These are phyloP conservation scores for Phytophthora tentaculata DNA, from an alignment of 352 stramenopile genomes.

Conservation along the genomic window DNA sequence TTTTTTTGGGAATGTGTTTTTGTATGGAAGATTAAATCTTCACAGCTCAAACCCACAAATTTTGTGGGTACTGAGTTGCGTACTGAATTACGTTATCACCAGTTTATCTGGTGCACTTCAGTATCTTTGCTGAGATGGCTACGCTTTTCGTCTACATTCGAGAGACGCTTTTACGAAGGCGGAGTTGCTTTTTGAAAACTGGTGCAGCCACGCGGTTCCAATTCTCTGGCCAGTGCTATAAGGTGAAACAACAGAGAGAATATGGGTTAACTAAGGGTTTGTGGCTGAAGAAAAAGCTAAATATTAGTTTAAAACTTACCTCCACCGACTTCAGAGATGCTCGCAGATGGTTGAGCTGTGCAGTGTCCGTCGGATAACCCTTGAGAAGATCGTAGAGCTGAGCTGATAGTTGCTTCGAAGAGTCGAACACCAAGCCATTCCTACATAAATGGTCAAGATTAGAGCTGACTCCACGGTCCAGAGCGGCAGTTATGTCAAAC, in stretches of 20 bases:
- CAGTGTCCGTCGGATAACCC: slow-evolving; percentile 53
- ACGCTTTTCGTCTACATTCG: background rate
- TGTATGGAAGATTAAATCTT: slow-evolving; percentile 18
- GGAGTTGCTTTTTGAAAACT: slow-evolving; percentile 65
- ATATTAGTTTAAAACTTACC: slow-evolving; percentile 35
- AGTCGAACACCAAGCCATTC: slow-evolving; percentile 79
- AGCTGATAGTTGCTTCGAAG: slow-evolving; percentile 56
- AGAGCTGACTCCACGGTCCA: background rate
- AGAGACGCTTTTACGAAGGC: slow-evolving; percentile 13
- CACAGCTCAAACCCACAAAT: too few species aligned
- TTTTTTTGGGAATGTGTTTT: slow-evolving; percentile 4
- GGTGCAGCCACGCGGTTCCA: slow-evolving; percentile 69
- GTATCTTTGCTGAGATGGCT: background rate
- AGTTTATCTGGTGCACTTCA: too few species aligned
- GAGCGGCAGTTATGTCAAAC: slow-evolving; percentile 20
- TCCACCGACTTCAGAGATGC: slow-evolving; percentile 62
- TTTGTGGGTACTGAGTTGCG: too few species aligned
- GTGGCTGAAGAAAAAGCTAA: background rate
- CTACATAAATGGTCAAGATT: slow-evolving; percentile 29
- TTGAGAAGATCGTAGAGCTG: slow-evolving; percentile 72
- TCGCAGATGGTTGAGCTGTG: slow-evolving; percentile 56
- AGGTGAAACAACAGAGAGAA: background rate
- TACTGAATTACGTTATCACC: too few species aligned
- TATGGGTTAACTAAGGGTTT: too few species aligned
- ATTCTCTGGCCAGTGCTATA: slow-evolving; percentile 81